Base-by-base conservation (phyloP, 495 filamentous ascomycete genomes). In the Margaritispora aquatica region DNA sequence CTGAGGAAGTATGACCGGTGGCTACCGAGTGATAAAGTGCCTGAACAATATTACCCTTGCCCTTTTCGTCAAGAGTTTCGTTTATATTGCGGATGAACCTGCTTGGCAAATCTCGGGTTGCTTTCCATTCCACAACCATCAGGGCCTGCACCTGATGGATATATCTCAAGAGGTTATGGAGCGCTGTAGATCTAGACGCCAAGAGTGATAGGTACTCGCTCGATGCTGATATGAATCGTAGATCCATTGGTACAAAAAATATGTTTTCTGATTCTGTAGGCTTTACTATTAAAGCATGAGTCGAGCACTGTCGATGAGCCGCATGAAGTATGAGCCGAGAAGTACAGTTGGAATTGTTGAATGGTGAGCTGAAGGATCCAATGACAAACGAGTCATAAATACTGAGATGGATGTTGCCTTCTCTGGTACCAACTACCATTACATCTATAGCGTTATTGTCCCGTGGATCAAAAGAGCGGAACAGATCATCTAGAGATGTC, bases 321-420 rank as follows among this genome's bases (percentile, higher is more conserved):
- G 85, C 79, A 68, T 95, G 88, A 11, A 69, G 74, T 46, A 77
- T 71, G 38, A 85, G 72, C 58, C 80, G 74, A 53, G 72, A 64
- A 1, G 46, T 54, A 19, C 26, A 13, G 59, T 58, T 13, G 34
- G 51, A 51, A 53, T 58, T 60, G 11, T 53, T 36, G 29, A 60
- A 63, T 34, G 64, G 57, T 54, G 63, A 60, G 49, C 54, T 9
- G 53, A 90, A 82, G 20, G 77, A 83, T 1, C 94, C 91, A 57
- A 96, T 88, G 55, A 89, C 78, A 64, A 97, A 92, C 17, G 88
- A 93, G 66, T 96, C 89, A 70, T 95, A 96, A 54, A 96, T 90
- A 57, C 87, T 88, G 26, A 96, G 72, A 62, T 92, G 86, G 29
- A 96, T 78, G n/a, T 75, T 82, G 26, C 92, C 90, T 66, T 91